Conservation (phyloP, 768 basidiomycete species). For the Tulasnella sp. region DNA sequence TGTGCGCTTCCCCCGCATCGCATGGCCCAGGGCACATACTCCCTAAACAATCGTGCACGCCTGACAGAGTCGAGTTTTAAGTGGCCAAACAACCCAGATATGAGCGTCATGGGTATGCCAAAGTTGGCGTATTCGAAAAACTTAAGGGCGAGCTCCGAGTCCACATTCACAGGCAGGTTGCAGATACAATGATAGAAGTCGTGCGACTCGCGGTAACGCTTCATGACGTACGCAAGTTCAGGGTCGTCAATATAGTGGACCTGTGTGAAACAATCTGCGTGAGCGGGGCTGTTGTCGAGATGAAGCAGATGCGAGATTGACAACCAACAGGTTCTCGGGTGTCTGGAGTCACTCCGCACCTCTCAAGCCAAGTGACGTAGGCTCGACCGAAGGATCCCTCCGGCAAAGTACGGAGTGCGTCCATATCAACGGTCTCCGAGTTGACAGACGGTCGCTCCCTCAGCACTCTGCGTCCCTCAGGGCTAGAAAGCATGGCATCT, state of each 20-base stretch:
- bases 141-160: conserved; percentile 89
- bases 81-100: conserved; percentile 72
- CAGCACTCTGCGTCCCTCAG: conserved; percentile 76
- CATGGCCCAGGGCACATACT: conserved; percentile 90
- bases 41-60: conserved; percentile 48
- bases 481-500: conserved; percentile 61
- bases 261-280: conserved; percentile 30
- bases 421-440: conserved; percentile 61
- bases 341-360: conserved; percentile 85
- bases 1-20: conserved; percentile 63
- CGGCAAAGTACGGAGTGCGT: conserved; percentile 49
- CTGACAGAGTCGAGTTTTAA: conserved; percentile 48
- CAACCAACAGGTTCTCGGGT: conserved; percentile 72
- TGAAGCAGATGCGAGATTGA: not conserved
- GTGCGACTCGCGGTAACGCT: conserved; percentile 94
- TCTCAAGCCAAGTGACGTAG: conserved; percentile 82
- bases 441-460: conserved; percentile 76
- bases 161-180: conserved; percentile 78
- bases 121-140: conserved; percentile 90
- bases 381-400: conserved; percentile 77
- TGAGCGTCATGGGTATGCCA: conserved; percentile 73
- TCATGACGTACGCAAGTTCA: conserved; percentile 95
- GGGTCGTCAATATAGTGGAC: conserved; percentile 92
- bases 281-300: not conserved
- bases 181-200: conserved; percentile 93